Conservation (phyloP, 768 basidiomycete genomes). For the Naganishia antarctica region DNA sequence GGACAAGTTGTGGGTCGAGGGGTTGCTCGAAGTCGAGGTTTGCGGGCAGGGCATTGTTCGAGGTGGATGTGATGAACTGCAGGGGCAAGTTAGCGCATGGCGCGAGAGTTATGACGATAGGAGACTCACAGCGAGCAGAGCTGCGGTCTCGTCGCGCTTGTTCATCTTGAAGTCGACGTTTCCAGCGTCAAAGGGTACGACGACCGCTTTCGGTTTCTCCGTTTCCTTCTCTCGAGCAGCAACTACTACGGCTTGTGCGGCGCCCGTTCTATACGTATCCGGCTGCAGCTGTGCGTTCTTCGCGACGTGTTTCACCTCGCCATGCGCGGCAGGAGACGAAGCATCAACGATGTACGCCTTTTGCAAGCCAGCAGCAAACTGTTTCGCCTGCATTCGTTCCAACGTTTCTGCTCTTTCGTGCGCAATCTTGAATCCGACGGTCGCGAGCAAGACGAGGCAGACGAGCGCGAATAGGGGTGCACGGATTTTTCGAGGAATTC, state of each 20-base stretch:
- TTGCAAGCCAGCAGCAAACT: constrained; percentile 20
- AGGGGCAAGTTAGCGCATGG: not conserved
- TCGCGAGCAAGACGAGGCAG: constrained; percentile 33
- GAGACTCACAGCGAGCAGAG: constrained; percentile 2
- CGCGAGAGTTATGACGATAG: not conserved
- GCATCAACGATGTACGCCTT: constrained; percentile 25
- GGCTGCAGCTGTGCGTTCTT: not conserved
- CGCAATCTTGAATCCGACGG: constrained; percentile 19
- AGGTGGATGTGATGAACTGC: constrained; percentile 45
- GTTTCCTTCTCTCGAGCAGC: not conserved
- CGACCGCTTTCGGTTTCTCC: not conserved
- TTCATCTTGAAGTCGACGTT: constrained; percentile 6
- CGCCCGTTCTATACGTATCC: constrained; percentile 1
- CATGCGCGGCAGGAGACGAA: constrained; percentile 1
- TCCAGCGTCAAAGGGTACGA: not conserved
- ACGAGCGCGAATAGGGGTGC: constrained; percentile 37
- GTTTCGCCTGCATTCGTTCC: constrained; percentile 27
- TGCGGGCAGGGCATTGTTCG: constrained; percentile 42
- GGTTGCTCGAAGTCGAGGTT: constrained; percentile 36
- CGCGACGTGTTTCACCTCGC: not conserved
- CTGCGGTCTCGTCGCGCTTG: constrained; percentile 24
- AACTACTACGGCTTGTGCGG: no score
- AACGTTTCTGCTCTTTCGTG: constrained; percentile 23
- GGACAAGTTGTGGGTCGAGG: constrained; percentile 41
- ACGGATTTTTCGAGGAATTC: constrained; percentile 42